Evolutionary conservation across 225 moss, liverwort and hornwort genomes (phyloP).

Genomic region (Bryum argenteum): DNA sequence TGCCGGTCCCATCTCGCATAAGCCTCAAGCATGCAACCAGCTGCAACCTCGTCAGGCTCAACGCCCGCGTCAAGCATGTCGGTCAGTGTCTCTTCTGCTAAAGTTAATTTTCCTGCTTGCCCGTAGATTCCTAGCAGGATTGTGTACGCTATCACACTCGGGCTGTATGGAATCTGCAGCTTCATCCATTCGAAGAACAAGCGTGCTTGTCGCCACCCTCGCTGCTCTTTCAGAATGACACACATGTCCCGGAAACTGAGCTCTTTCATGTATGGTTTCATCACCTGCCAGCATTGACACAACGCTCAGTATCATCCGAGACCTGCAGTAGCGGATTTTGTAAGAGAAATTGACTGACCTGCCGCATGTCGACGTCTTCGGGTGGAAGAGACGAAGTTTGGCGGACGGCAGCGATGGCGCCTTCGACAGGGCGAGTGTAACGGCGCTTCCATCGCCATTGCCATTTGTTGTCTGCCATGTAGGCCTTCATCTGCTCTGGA

Average conservation of each 20-base stretch:
- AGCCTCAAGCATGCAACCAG: slow-evolving; percentile 69
- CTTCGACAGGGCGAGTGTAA: slow-evolving; percentile 46
- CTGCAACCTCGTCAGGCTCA: slow-evolving; percentile 85
- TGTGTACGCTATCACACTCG: slow-evolving; percentile 89
- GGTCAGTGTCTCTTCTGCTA: slow-evolving; percentile 73
- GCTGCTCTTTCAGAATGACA: slow-evolving; percentile 82
- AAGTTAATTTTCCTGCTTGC: slow-evolving; percentile 77
- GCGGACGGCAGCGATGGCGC: slow-evolving; percentile 49
- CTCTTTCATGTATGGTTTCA: slow-evolving; percentile 75
- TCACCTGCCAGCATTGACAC: slow-evolving; percentile 46
- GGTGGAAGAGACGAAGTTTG: slow-evolving; percentile 50
- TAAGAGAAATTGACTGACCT: slow-evolving; percentile 18
- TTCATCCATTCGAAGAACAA: slow-evolving; percentile 98
- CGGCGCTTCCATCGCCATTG: slow-evolving; percentile 83
- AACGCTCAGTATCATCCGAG: background rate
- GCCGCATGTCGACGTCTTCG: slow-evolving; percentile 53
- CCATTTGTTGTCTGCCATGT: slow-evolving; percentile 84
- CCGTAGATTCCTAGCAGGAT: slow-evolving; percentile 78
- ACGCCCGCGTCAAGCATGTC: slow-evolving; percentile 87
- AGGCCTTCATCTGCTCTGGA: slow-evolving; percentile 85
- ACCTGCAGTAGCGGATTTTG: too few relatives aligned
- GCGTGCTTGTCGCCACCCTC: slow-evolving; percentile 81
- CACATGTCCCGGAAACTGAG: slow-evolving; percentile 94
- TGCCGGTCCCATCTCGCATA: slow-evolving; percentile 63
- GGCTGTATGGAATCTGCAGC: slow-evolving; percentile 82